phyloP scores from a whole-genome alignment of 768 basidiomycete species.

The Mycena polygramma region DNA sequence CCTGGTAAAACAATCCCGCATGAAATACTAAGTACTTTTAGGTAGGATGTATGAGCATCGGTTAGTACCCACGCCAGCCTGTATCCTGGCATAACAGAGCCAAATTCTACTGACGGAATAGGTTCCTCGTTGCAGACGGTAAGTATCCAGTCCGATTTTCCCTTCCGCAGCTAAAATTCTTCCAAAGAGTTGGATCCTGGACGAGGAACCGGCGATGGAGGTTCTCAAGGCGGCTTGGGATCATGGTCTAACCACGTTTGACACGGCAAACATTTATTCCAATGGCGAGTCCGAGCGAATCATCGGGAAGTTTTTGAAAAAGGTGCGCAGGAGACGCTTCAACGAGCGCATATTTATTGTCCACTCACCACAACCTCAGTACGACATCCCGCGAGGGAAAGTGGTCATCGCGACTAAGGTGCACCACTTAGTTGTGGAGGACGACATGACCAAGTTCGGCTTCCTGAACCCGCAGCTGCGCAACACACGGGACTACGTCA shows the following conservation, averaged over 20 bases:
- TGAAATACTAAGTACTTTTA: slow-evolving; percentile 7
- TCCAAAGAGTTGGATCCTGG: slow-evolving; percentile 62
- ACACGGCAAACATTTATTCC: slow-evolving; percentile 54
- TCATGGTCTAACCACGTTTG: slow-evolving; percentile 53
- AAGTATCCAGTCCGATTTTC: not conserved
- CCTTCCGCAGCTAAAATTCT: not conserved
- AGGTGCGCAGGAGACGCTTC: not conserved
- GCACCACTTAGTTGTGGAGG: slow-evolving; percentile 32
- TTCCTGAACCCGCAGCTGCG: not conserved
- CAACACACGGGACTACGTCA: slow-evolving; percentile 36
- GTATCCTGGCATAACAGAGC: no score
- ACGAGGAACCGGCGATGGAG: slow-evolving; percentile 57
- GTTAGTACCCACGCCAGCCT: no score
- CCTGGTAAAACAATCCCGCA: not conserved
- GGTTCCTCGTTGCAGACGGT: slow-evolving; percentile 34
- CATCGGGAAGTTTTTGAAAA: slow-evolving; percentile 55
- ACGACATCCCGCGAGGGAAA: slow-evolving; percentile 42
- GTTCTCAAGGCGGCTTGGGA: slow-evolving; percentile 64
- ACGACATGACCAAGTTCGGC: slow-evolving; percentile 1
- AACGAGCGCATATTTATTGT: not conserved
- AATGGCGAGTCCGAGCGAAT: slow-evolving; percentile 57
- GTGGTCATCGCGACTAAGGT: slow-evolving; percentile 40
- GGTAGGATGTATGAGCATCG: slow-evolving; percentile 40
- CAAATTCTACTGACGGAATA: no score
- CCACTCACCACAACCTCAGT: slow-evolving; percentile 16